A percentile compares a stretch with the other conserved stretches of the same genome.
phyloP scores from a whole-genome alignment of 192 early-diverging fungal species.

The Rhizophagus sp. region DNA sequence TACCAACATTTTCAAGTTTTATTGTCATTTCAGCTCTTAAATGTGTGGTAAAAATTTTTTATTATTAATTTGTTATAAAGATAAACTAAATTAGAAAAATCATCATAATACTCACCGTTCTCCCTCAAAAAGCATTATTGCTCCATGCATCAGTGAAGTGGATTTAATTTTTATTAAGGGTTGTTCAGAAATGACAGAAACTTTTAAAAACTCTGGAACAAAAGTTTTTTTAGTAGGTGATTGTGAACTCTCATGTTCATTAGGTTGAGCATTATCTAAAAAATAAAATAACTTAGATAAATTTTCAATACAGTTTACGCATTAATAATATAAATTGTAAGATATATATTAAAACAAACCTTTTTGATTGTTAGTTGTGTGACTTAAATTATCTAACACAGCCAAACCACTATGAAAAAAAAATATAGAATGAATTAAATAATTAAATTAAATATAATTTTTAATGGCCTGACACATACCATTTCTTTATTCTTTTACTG shows the following conservation, averaged over 20 bases:
- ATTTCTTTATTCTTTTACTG: slow-evolving; percentile 30
- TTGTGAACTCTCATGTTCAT: background rate
- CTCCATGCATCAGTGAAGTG: slow-evolving; percentile 60
- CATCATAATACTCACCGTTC: slow-evolving; percentile 57
- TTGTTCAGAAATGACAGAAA: slow-evolving; percentile 65
- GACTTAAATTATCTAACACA: background rate
- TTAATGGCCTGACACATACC: background rate
- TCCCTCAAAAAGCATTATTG: slow-evolving; percentile 83
- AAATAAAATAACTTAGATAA: background rate
- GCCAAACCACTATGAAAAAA: slow-evolving; percentile 23
- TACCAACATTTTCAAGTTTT: slow-evolving; percentile 75
- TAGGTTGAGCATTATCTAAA: background rate
- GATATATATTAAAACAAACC: background rate
- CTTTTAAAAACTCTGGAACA: slow-evolving; percentile 38
- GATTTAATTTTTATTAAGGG: slow-evolving; percentile 69
- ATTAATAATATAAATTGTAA: background rate
- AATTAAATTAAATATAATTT: background rate
- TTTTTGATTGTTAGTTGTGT: background rate
- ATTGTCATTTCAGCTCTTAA: slow-evolving; percentile 61
- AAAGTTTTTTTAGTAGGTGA: background rate
- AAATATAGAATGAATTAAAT: background rate
- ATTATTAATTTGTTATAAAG: background rate
- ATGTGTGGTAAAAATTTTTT: background rate
- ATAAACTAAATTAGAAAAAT: background rate
- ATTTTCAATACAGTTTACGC: background rate